Evolutionary conservation across 2,329 filamentous ascomycete species (phyloP), one percentile per base, ranked within the genome.

Genomic region (Ophiognomonia clavigignenti-juglandacearum): DNA sequence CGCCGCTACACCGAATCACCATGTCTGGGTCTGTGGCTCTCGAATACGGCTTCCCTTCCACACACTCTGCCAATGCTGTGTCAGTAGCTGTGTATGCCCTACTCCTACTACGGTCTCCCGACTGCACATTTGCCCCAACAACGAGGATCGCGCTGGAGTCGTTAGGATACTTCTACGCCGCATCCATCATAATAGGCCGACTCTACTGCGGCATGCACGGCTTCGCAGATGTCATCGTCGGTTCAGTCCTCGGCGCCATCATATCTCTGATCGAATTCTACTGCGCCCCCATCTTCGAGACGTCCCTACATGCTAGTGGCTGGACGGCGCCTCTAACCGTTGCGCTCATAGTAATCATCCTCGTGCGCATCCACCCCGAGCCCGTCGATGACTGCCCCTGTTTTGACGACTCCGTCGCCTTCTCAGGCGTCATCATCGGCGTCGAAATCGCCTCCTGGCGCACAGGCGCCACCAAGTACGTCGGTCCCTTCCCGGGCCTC

Each of bases 171-270:
- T 84, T 88, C 57, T 98, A 97, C 62, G 88, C 88, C 27, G 69
- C 81, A 11, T 96, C 92, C 22, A 97, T 98, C 60, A 79, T 96
- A 34, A 72, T 97, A 53, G 93, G 93, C 6, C 83, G 93, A 18
- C 73, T 98, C 29, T 97, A 98, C 70, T 98, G 93, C 62, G 93
- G 93, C 52, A 98, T 98, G 93, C 93, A 98, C 67, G 93, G 93
- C 10, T 96, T 97, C 67, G 74, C 93, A 36, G 93, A 98, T 65
- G 90, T 97, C 20, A 68, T 93, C 13, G 66, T 93, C 47, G 93
- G 93, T 6, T 88, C 85, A 45, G 58, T 82, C 13, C 75, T 96
- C 47, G 93, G 93, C 26, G 85, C 83, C 10, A 66, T 77, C 43
- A 78, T 85, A 53, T 76, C 75, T 20, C 62, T 77, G 23, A 54